These are phyloP conservation scores for Domatiomyces catenatus DNA, from an alignment of 2,329 filamentous ascomycete species.

Conservation along the genomic window DNA sequence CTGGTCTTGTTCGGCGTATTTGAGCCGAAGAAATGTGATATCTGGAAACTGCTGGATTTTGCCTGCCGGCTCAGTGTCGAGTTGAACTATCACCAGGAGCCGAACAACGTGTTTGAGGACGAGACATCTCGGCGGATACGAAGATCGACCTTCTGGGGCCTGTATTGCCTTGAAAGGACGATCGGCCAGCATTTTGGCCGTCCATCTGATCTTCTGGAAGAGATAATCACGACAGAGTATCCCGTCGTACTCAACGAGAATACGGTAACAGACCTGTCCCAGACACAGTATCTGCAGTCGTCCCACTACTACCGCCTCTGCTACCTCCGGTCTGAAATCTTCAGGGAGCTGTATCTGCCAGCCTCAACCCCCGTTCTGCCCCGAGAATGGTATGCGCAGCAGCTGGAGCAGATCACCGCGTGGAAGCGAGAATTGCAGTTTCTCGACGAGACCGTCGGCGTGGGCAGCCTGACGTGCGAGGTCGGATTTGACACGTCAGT, in stretches of 20 bases:
- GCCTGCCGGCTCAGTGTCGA: constrained; percentile 21
- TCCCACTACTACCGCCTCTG: constrained; percentile 24
- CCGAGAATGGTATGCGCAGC: constrained; percentile 19
- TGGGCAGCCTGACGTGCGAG: constrained; percentile 21
- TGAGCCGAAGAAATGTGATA: constrained; percentile 18
- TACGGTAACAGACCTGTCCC: constrained; percentile 7
- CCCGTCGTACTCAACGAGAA: constrained; percentile 14
- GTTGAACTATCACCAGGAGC: constrained; percentile 22
- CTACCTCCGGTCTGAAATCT: constrained; percentile 25
- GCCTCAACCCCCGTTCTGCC: constrained; percentile 16
- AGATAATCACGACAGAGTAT: constrained; percentile 25
- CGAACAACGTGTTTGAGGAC: constrained; percentile 17
- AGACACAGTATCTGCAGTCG: constrained; percentile 19
- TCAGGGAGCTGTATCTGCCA: constrained; percentile 20
- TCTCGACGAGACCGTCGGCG: constrained; percentile 10
- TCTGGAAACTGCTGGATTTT: constrained; percentile 19
- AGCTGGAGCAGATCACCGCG: constrained; percentile 14
- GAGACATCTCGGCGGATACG: constrained; percentile 15
- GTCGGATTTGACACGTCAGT: constrained; percentile 22
- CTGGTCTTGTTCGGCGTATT: constrained; percentile 18
- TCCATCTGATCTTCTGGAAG: constrained; percentile 24
- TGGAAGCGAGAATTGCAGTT: constrained; percentile 16
- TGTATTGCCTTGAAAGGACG: constrained; percentile 25
- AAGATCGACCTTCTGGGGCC: constrained; percentile 22
- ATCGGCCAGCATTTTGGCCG: constrained; percentile 25